phyloP scores from a whole-genome alignment of 345 rosid genomes.

The Acer yangbiense region DNA sequence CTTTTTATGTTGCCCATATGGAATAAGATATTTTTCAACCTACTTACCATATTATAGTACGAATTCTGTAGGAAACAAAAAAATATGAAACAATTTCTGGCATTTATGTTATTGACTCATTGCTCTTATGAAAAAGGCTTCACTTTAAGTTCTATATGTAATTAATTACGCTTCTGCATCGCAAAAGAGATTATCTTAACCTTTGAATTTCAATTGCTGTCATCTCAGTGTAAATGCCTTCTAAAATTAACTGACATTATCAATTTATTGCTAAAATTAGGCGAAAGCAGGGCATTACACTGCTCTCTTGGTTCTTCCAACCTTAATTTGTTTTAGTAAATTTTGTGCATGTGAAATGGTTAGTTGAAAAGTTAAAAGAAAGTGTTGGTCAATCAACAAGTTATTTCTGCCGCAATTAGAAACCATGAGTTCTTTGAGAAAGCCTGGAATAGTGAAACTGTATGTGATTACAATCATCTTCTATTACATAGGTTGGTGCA shows the following conservation, averaged over 20 bases:
- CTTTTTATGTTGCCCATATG: background rate
- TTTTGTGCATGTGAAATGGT: constrained; percentile 1
- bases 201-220: background rate
- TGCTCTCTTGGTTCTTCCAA: background rate
- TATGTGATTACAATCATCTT: constrained; percentile 14
- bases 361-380: background rate
- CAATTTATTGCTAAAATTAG: background rate
- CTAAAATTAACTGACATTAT: background rate
- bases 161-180: background rate
- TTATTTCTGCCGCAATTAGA: background rate
- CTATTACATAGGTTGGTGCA: constrained; percentile 38
- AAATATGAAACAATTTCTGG: background rate
- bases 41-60: background rate
- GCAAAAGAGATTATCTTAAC: background rate
- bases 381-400: background rate
- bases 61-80: background rate
- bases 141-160: background rate
- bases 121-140: constrained; percentile 8
- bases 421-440: background rate
- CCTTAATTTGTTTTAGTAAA: background rate
- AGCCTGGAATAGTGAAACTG: background rate
- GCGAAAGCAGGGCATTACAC: background rate
- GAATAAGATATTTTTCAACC: background rate
- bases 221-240: background rate
- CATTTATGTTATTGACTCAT: background rate